Evolutionary conservation across 1,284 basidiomycete species (phyloP).

Genomic region (Irpex sp.): DNA sequence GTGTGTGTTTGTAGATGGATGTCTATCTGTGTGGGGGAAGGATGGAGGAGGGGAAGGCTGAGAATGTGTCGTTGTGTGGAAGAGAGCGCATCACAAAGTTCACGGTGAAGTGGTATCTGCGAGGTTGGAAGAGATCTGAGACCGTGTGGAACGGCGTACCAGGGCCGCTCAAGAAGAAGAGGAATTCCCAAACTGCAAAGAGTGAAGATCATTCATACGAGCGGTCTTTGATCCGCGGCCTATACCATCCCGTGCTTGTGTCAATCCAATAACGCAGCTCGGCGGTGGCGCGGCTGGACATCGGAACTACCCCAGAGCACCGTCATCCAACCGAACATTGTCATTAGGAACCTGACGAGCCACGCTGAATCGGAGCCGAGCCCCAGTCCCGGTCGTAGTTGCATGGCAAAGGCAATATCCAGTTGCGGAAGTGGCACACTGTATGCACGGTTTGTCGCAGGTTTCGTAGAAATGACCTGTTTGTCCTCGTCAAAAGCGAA

Average conservation of each 20-base stretch:
- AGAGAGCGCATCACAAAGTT: too few species aligned
- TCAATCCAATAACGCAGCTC: background rate
- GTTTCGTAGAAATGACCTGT: conserved; percentile 2
- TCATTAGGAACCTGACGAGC: conserved; percentile 75
- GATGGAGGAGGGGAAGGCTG: too few species aligned
- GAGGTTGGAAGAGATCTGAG: too few species aligned
- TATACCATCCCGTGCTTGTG: background rate
- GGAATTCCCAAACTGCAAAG: background rate
- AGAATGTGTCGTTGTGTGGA: too few species aligned
- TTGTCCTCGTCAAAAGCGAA: conserved; percentile 14
- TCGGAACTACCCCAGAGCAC: conserved; percentile 34
- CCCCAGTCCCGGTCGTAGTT: conserved; percentile 64
- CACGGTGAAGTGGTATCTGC: too few species aligned
- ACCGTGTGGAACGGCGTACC: too few species aligned
- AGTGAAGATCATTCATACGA: background rate
- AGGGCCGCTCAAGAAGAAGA: background rate
- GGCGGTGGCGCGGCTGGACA: background rate
- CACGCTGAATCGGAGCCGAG: conserved; percentile 70
- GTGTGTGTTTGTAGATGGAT: too few species aligned
- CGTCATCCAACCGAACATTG: conserved; percentile 74
- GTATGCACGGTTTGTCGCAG: conserved; percentile 25
- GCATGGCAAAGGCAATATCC: conserved; percentile 73
- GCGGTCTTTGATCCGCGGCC: background rate
- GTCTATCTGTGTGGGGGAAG: too few species aligned
- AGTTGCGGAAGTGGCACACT: conserved; percentile 36